phyloP scores from a whole-genome alignment of 768 basidiomycete species.

The Suillus bovinus region DNA sequence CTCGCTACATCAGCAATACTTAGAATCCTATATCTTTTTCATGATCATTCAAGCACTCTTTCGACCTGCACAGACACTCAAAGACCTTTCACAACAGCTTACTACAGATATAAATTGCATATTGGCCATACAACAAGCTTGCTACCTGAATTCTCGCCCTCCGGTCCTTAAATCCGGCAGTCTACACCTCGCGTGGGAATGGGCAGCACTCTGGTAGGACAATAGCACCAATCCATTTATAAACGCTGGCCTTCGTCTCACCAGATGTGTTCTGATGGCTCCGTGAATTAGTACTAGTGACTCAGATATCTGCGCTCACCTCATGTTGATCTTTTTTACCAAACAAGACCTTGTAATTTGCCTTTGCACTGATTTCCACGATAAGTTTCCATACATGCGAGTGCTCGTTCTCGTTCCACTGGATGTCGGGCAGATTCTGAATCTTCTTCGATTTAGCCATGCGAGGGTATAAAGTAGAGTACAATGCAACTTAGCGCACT shows the following conservation, averaged over 20 bases:
- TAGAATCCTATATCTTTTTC: constrained; percentile 1
- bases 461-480: too few relatives aligned
- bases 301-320: not conserved
- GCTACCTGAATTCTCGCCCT: not conserved
- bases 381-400: not conserved
- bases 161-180: too few relatives aligned
- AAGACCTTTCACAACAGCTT: constrained; percentile 1
- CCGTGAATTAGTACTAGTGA: not conserved
- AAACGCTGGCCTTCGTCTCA: not conserved
- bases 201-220: constrained; percentile 18
- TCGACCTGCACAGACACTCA: not conserved
- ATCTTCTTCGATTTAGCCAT: too few relatives aligned
- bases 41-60: constrained; percentile 5
- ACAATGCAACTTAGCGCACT: too few relatives aligned
- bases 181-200: too few relatives aligned
- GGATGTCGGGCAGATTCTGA: not conserved
- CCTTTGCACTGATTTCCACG: not conserved
- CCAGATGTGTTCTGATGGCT: not conserved
- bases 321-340: not conserved
- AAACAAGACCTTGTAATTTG: not conserved
- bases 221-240: constrained; percentile 19
- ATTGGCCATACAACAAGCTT: too few relatives aligned
- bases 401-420: not conserved
- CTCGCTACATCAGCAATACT: not conserved
- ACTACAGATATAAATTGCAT: too few relatives aligned